A percentile compares a stretch with the other conserved stretches of the same genome.
Conservation (phyloP, 257 asterid species). For the Misopates orontium region DNA sequence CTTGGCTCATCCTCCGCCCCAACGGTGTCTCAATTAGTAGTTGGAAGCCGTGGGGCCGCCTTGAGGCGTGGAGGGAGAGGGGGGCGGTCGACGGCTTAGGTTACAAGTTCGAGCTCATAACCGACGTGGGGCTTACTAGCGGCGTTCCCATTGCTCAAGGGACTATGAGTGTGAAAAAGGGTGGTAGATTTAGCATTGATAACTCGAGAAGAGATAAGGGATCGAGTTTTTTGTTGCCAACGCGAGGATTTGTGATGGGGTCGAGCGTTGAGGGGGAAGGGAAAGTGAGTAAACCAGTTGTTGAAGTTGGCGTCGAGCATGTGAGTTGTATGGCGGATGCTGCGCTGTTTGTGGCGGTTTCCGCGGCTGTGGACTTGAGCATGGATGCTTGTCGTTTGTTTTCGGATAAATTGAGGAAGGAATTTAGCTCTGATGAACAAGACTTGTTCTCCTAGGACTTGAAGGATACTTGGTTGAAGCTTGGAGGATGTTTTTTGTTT, state of each 20-base stretch:
- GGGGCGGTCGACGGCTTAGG: slow-evolving; percentile 71
- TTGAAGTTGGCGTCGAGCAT: slow-evolving; percentile 74
- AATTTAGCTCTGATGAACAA: slow-evolving; percentile 54
- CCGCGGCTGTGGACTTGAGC: slow-evolving; percentile 86
- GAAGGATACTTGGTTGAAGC: slow-evolving; percentile 53
- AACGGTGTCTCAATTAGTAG: slow-evolving; percentile 66
- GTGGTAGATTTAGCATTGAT: slow-evolving; percentile 66
- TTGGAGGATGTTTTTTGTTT: slow-evolving; percentile 1
- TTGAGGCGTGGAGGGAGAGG: slow-evolving; percentile 91
- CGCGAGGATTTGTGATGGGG: slow-evolving; percentile 73
- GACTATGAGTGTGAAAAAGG: slow-evolving; percentile 64
- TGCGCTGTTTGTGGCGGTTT: slow-evolving; percentile 70
- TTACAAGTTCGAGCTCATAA: slow-evolving; percentile 74
- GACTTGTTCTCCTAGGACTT: slow-evolving; percentile 43
- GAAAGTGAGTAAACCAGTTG: slow-evolving; percentile 57
- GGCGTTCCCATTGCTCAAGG: slow-evolving; percentile 76
- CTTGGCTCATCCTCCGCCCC: slow-evolving; percentile 87
- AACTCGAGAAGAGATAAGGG: slow-evolving; percentile 49
- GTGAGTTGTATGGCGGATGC: slow-evolving; percentile 86
- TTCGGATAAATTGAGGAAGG: slow-evolving; percentile 69
- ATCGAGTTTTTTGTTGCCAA: slow-evolving; percentile 34
- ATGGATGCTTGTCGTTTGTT: slow-evolving; percentile 84
- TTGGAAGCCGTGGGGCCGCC: slow-evolving; percentile 98
- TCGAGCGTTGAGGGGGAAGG: slow-evolving; percentile 83
- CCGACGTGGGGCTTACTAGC: slow-evolving; percentile 50